Percentiles rank a stretch among this genome's conserved stretches.
Conservation (phyloP, 768 basidiomycete species). For the Dioszegia crocea region DNA sequence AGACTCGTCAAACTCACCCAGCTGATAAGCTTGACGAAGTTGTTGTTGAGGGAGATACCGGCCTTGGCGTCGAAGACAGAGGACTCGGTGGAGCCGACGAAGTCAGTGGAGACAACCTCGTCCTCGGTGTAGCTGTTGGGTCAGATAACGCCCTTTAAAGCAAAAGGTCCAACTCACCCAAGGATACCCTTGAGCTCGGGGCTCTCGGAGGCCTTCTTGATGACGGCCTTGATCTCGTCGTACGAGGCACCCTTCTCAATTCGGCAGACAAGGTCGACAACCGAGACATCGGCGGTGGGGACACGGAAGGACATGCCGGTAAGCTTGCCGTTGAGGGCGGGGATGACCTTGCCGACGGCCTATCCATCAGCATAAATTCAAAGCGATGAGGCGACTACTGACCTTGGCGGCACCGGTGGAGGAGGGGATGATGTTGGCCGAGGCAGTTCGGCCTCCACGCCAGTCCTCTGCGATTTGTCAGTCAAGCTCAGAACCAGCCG, state of each 20-base stretch:
- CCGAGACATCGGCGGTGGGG: slow-evolving; percentile 92
- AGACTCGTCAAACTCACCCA: slow-evolving; percentile 55
- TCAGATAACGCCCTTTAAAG: not conserved
- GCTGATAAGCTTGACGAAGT: slow-evolving; percentile 92
- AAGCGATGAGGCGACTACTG: not conserved
- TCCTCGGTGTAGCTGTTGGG: slow-evolving; percentile 85
- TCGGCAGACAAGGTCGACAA: slow-evolving; percentile 94
- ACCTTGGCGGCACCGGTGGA: slow-evolving; percentile 95
- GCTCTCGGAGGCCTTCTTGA: slow-evolving; percentile 74
- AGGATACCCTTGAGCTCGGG: slow-evolving; percentile 55
- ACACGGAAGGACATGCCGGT: slow-evolving; percentile 96
- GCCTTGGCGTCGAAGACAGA: slow-evolving; percentile 91
- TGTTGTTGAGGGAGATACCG: slow-evolving; percentile 84
- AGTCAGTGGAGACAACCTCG: slow-evolving; percentile 87
- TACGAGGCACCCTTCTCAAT: slow-evolving; percentile 79
- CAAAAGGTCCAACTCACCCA: slow-evolving; percentile 25
- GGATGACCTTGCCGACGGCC: slow-evolving; percentile 98
- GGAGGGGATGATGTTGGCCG: slow-evolving; percentile 98
- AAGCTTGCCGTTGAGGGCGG: slow-evolving; percentile 91
- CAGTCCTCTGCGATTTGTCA: slow-evolving; percentile 42
- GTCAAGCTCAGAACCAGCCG: not conserved
- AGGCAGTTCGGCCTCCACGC: slow-evolving; percentile 67
- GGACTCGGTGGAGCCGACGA: slow-evolving; percentile 70
- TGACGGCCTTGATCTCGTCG: slow-evolving; percentile 79
- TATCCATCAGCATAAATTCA: not conserved